A percentile compares a stretch with the other conserved stretches of the same genome.
Conservation (phyloP, 306 rosid genomes). For the Acacia confusa region DNA sequence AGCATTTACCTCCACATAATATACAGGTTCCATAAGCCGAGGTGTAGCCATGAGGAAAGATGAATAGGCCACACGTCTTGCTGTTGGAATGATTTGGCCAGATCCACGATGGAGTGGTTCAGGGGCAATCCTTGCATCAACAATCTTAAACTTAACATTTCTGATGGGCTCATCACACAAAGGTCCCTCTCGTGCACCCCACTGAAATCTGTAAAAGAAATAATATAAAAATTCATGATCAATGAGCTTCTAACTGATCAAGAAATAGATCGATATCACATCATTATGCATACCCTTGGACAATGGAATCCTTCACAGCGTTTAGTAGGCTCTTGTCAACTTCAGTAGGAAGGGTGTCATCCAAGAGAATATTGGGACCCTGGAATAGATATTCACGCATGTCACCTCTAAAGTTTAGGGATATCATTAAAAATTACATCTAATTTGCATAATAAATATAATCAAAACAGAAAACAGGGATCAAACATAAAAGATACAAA, state of each 20-base stretch:
- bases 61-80: conserved; percentile 36
- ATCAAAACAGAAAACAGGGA: neutral
- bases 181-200: conserved; percentile 99
- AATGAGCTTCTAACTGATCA: conserved; percentile 15
- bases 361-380: conserved; percentile 96
- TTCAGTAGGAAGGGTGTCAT: conserved; percentile 93
- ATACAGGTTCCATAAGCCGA: conserved; percentile 96
- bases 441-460: neutral
- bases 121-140: conserved; percentile 95
- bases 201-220: conserved; percentile 74
- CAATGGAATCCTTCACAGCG: conserved; percentile 95
- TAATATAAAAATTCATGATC: conserved; percentile 18
- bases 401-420: conserved; percentile 11
- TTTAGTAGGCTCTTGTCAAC: conserved; percentile 84
- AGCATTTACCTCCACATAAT: conserved; percentile 77
- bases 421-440: neutral
- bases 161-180: conserved; percentile 97
- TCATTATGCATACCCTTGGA: conserved; percentile 77
- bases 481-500: neutral
- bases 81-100: conserved; percentile 1
- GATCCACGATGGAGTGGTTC: conserved; percentile 62
- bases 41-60: conserved; percentile 98
- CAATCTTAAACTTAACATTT: conserved; percentile 96
- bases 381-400: conserved; percentile 37
- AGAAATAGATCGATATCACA: neutral